Evolutionary conservation across 805 yeast species (phyloP), one percentile per base, ranked within the genome.

Genomic region (Wickerhamiella vanderwaltii): DNA sequence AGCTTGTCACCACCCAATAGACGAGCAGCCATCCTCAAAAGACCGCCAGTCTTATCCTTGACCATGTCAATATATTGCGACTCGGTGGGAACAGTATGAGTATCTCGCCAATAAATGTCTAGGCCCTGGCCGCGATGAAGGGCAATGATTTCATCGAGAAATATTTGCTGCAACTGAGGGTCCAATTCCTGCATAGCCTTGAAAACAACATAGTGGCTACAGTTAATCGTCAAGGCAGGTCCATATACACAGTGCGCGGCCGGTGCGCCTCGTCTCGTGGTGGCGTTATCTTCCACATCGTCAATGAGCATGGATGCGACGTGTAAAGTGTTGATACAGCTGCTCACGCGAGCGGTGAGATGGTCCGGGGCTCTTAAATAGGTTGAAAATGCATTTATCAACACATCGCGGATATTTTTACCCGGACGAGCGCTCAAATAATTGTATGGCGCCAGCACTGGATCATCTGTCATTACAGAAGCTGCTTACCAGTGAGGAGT

Each of bases 111-210:
- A 58, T 77, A 79, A 16, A 87, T 68, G 51, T 87, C 97, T 46
- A 80, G 60, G 0, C 94, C 93, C 63, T 87, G 97, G 5, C 97
- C 97, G 35, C 80, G 68, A 56, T 87, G 96, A 44, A 87, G 61
- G 52, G 80, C 77, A 40, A 82, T 58, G 74, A 87, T 66, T 51
- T 87, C 95, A 39, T 81, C 81, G 46, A 73, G 66, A 46, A 77
- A 69, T 1, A 77, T 52, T 58, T 48, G 3, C 64, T 60, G 12
- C 59, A 65, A 38, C 49, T 48, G 29, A 51, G 52, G 51, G 52
- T 34, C 46, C 49, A 60, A 54, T 48, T 66, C 61, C 44, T 71
- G 68, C 60, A 83, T 66, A 1, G 93, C 82, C 29, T 68, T 62
- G 53, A 87, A 83, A 58, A 85, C 80, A 75, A 81, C 79, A 56